A percentile compares a stretch with the other conserved stretches of the same genome.
These are phyloP conservation scores for Diutina rugosa DNA, from an alignment of 1,139 yeast species.

Conservation along the genomic window DNA sequence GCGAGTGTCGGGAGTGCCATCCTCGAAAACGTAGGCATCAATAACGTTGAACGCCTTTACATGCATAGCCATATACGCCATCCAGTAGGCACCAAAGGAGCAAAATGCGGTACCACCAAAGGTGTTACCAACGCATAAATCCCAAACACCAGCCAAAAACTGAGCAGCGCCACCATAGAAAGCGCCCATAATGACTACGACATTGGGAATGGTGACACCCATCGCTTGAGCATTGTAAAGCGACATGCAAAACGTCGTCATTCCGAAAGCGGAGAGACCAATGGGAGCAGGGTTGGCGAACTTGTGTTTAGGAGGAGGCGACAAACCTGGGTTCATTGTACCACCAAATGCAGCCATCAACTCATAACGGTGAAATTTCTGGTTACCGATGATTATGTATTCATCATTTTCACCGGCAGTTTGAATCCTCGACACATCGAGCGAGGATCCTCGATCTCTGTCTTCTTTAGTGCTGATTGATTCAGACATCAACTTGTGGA, in stretches of 20 bases:
- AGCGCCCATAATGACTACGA: constrained; percentile 35
- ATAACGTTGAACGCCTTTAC: constrained; percentile 42
- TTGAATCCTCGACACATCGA: constrained; percentile 3
- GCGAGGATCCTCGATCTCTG: not conserved
- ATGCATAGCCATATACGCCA: constrained; percentile 47
- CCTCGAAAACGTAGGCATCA: constrained; percentile 23
- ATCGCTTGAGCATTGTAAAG: constrained; percentile 33
- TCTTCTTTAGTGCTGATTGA: not conserved
- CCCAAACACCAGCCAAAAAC: constrained; percentile 55
- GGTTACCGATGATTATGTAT: constrained; percentile 6
- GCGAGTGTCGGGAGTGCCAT: constrained; percentile 19
- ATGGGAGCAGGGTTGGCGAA: constrained; percentile 8
- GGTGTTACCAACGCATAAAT: constrained; percentile 51
- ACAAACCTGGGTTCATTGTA: constrained; percentile 6
- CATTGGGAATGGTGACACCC: constrained; percentile 34
- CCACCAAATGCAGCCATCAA: constrained; percentile 9
- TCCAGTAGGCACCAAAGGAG: constrained; percentile 70
- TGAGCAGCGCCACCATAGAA: constrained; percentile 53
- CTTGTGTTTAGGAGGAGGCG: constrained; percentile 4
- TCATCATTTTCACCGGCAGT: constrained; percentile 7
- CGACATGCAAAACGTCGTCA: constrained; percentile 7
- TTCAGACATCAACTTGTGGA: not conserved
- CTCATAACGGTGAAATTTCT: constrained; percentile 7
- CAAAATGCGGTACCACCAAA: constrained; percentile 55
- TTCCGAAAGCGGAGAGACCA: constrained; percentile 7